These are phyloP conservation scores for Agrostemma githago DNA, from an alignment of 148 eudicot genomes.

Conservation along the genomic window DNA sequence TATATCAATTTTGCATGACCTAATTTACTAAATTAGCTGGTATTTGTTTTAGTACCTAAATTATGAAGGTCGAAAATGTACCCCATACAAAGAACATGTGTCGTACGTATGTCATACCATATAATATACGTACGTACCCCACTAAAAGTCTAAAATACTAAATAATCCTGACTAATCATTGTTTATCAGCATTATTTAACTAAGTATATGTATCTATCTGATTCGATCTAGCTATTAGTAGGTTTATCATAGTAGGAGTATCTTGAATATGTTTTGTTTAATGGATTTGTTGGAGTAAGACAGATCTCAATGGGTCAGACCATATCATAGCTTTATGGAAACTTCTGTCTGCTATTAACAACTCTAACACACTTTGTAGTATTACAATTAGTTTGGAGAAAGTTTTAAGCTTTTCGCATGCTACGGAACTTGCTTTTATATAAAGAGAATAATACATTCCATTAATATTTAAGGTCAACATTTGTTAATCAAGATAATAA, in stretches of 20 bases:
- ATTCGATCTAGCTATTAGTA: conserved; percentile 2
- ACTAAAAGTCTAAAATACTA: background rate
- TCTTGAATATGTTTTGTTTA: background rate
- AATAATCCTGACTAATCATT: background rate
- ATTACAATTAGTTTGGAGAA: background rate
- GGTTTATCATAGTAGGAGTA: conserved; percentile 3
- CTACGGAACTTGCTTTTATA: conserved; percentile 5
- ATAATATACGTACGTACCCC: background rate
- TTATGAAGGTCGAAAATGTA: background rate
- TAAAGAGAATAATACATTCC: background rate
- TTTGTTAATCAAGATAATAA: background rate
- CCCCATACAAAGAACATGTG: background rate
- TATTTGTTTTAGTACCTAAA: background rate
- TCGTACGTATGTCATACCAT: conserved; percentile 13
- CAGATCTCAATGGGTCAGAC: conserved; percentile 28
- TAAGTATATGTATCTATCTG: conserved; percentile 1
- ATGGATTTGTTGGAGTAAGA: conserved; percentile 7
- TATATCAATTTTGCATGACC: too few relatives aligned
- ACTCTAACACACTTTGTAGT: conserved; percentile 14
- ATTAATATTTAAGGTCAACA: background rate
- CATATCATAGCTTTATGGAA: conserved; percentile 27
- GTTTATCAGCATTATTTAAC: background rate
- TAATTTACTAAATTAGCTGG: too few relatives aligned
- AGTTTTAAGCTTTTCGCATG: conserved; percentile 15
- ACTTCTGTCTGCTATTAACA: conserved; percentile 26